Conservation (phyloP, 1,139 yeast genomes). For the Nematodospora anomalae region DNA sequence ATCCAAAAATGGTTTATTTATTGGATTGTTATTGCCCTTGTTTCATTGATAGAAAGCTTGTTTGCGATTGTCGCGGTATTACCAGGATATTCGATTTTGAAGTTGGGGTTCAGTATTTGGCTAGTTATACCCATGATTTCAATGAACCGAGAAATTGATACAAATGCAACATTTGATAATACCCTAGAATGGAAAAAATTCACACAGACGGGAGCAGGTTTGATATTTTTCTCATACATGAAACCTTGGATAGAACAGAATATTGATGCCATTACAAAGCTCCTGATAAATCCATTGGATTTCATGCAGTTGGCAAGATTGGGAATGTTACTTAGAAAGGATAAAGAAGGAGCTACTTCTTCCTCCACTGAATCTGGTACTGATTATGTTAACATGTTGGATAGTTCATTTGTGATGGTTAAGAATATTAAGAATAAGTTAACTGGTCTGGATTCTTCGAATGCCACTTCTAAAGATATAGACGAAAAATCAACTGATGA, state of each 20-base stretch:
- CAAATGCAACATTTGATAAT: slow-evolving; percentile 13
- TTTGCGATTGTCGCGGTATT: slow-evolving; percentile 30
- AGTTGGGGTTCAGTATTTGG: slow-evolving; percentile 50
- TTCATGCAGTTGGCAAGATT: slow-evolving; percentile 4
- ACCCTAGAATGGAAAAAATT: slow-evolving; percentile 28
- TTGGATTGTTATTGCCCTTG: slow-evolving; percentile 52
- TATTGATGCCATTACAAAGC: slow-evolving; percentile 11
- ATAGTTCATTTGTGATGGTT: slow-evolving; percentile 18
- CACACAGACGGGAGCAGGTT: slow-evolving; percentile 39
- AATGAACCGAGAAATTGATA: slow-evolving; percentile 9
- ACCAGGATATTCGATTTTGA: slow-evolving; percentile 50
- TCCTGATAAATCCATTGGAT: slow-evolving; percentile 14
- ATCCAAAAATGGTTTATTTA: slow-evolving; percentile 59
- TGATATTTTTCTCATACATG: slow-evolving; percentile 31
- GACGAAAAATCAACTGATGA: slow-evolving; percentile 3
- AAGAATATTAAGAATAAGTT: slow-evolving; percentile 17
- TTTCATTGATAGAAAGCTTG: slow-evolving; percentile 32
- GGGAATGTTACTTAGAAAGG: not conserved
- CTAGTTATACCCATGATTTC: slow-evolving; percentile 47
- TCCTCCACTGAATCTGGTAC: slow-evolving; percentile 4
- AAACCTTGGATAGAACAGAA: slow-evolving; percentile 35
- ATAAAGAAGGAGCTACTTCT: not conserved
- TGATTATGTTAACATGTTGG: slow-evolving; percentile 11
- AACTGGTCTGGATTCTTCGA: slow-evolving; percentile 8
- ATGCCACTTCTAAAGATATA: not conserved